Percentiles rank a stretch among this genome's conserved stretches.
These are phyloP conservation scores for Barnettozyma sp. DNA, from an alignment of 805 yeast genomes.

Conservation along the genomic window DNA sequence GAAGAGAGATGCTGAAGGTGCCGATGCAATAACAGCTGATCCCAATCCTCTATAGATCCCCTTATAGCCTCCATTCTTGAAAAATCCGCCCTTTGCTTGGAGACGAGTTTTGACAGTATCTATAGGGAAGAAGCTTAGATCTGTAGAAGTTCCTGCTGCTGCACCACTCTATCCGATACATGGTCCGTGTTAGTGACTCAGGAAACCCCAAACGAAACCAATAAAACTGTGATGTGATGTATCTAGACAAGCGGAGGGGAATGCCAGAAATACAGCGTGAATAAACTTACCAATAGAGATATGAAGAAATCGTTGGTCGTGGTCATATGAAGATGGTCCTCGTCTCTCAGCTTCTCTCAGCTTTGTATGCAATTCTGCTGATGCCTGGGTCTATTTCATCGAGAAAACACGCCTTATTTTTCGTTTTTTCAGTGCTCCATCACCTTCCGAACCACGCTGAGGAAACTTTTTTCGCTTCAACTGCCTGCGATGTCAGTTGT, in stretches of 20 bases:
- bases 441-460: too few species aligned
- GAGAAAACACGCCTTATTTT: too few species aligned
- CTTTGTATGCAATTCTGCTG: too few species aligned
- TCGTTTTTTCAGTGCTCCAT: too few species aligned
- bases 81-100: constrained; percentile 94
- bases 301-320: constrained; percentile 17
- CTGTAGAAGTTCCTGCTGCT: constrained; percentile 95
- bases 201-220: neutral
- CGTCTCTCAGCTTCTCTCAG: too few species aligned
- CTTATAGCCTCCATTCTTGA: constrained; percentile 83
- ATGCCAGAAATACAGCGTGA: neutral
- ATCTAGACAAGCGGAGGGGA: too few species aligned
- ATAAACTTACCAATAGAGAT: constrained; percentile 19
- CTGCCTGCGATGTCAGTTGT: too few species aligned
- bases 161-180: constrained; percentile 57
- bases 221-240: neutral
- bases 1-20: constrained; percentile 78
- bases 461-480: too few species aligned
- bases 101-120: constrained; percentile 92
- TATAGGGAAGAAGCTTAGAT: constrained; percentile 89
- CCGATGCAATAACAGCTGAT: constrained; percentile 88
- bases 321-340: constrained; percentile 2
- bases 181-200: constrained; percentile 1
- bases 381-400: too few species aligned
- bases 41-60: constrained; percentile 93